A percentile compares a stretch with the other conserved stretches of the same genome.
Evolutionary conservation across 23 red algal genomes (phyloP).

Genomic region (Chondrus crispus): DNA sequence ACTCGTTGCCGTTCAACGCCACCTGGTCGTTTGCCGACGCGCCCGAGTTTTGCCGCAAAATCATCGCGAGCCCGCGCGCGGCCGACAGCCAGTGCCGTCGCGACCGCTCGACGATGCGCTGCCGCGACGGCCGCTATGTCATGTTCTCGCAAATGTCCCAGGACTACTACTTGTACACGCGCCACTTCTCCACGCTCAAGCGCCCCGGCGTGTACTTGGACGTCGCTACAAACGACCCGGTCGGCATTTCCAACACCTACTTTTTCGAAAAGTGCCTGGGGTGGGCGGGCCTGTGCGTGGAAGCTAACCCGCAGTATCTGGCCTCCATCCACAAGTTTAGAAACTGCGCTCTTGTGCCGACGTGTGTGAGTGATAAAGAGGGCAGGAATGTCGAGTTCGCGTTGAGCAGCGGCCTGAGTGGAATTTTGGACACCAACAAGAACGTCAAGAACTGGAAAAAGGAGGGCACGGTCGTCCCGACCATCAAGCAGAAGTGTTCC

Average conservation of each 20-base stretch:
- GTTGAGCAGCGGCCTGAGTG: not conserved
- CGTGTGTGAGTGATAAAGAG: constrained; percentile 40
- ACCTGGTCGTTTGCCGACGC: not conserved
- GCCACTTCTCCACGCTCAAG: constrained; percentile 41
- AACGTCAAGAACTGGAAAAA: not conserved
- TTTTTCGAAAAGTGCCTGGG: constrained; percentile 59
- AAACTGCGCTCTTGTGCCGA: constrained; percentile 41
- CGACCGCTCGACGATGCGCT: constrained; percentile 17
- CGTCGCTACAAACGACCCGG: constrained; percentile 50
- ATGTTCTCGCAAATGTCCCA: constrained; percentile 51
- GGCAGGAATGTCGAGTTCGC: constrained; percentile 47
- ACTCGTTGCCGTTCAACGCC: not conserved
- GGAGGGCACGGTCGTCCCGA: not conserved
- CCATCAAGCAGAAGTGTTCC: constrained; percentile 31
- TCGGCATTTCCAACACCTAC: constrained; percentile 47
- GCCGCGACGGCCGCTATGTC: constrained; percentile 17
- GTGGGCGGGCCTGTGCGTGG: constrained; percentile 65
- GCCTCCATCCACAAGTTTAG: constrained; percentile 11
- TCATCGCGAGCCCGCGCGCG: constrained; percentile 14
- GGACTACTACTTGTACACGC: constrained; percentile 63
- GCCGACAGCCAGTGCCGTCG: not conserved
- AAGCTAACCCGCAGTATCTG: constrained; percentile 49
- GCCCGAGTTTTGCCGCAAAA: constrained; percentile 16
- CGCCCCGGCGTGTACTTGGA: constrained; percentile 55
- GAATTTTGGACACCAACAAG: constrained; percentile 60